Percentiles rank a stretch among this genome's conserved stretches.
Conservation (phyloP, 331 rosid species). For the Pyracantha coccinea region DNA sequence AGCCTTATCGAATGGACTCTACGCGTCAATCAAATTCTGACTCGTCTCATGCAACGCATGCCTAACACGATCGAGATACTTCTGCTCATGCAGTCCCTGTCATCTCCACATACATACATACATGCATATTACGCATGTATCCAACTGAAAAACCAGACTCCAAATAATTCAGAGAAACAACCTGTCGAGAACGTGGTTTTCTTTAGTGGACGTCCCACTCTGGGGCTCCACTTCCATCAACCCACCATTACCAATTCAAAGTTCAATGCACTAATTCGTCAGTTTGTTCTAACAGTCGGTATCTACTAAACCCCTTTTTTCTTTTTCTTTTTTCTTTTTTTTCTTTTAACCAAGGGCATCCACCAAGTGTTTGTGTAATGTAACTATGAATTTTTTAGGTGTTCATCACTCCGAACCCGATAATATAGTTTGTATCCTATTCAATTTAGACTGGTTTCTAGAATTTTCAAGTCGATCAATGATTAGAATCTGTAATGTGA, state of each 20-base stretch:
- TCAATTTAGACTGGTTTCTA: too few species aligned
- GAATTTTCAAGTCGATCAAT: too few species aligned
- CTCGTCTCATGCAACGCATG: background rate
- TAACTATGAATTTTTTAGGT: too few species aligned
- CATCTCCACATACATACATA: background rate
- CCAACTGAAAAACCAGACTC: background rate
- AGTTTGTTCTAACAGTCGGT: background rate
- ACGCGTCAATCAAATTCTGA: background rate
- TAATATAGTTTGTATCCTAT: too few species aligned
- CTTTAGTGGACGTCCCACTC: background rate
- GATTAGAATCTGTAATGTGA: too few species aligned
- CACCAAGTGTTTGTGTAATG: too few species aligned
- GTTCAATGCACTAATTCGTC: background rate
- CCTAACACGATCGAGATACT: background rate
- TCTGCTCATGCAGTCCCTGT: background rate
- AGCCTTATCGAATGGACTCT: background rate
- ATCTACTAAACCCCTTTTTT: too few species aligned
- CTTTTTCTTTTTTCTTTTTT: too few species aligned
- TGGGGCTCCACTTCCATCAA: background rate
- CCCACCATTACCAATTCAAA: background rate
- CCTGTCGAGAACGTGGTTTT: background rate
- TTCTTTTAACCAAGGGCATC: too few species aligned
- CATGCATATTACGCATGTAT: too few species aligned
- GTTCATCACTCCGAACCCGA: too few species aligned
- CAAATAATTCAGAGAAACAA: background rate